Base-by-base conservation (phyloP, 140 eudicot genomes). In the Oenanthe javanica region DNA sequence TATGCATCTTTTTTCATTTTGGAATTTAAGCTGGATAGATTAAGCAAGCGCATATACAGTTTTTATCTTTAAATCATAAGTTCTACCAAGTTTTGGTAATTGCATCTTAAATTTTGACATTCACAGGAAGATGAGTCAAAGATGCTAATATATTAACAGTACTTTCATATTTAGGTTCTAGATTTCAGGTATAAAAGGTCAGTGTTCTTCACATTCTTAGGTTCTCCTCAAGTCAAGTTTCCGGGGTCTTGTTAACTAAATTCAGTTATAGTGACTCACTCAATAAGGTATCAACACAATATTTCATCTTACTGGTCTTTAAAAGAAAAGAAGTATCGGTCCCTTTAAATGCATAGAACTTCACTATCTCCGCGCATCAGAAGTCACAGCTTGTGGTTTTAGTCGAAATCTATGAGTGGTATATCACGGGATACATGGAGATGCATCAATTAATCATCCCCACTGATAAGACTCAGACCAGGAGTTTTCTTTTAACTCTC, bases 401-500 rank as follows among this genome's bases (percentile, higher is more conserved):
- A 9, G 31, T 59, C 14, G n/a, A 11, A 59, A n/a, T 1, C 13
- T 21, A 7, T 19, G 12, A 57, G 31, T 19, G 11, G 66, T 57
- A 19, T 57, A 25, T 9, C 8, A 1, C 3, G 12, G 63, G 9
- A 8, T 19, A 21, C 69, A 59, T n/a, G 14, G 23, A 59, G 69
- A 59, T n/a, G 69, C 69, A 59, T 21, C 69, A 6, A 43, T 50
- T 82, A 75, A n/a, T 59, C 69, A 79, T 77, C 87, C 81, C 83
- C 85, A 51, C 79, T 88, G 49, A 88, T 86, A 79, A 83, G 81
- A 80, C 98, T 94, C 89, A 86, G 84, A 19, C 98, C 98, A 8
- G 96, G 88, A 46, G 87, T 85, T 85, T 94, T 94, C 81, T 81
- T 85, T 87, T 90, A 86, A 82, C 85, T 88, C 80, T 80, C 97